phyloP scores from a whole-genome alignment of 768 basidiomycete species.

The Podaxis sp. region DNA sequence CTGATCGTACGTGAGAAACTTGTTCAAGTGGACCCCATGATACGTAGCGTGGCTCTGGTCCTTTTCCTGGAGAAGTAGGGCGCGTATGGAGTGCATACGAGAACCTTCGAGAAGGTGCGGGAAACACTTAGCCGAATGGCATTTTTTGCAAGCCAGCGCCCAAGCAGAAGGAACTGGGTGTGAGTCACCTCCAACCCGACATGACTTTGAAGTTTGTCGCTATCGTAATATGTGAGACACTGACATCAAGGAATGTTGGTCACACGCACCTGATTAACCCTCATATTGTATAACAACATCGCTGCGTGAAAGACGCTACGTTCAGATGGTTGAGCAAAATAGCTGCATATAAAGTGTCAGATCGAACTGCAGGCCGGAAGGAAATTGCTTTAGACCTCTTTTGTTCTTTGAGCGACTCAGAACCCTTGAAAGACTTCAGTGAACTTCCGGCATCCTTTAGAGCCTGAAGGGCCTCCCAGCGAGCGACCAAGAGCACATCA shows the following conservation, averaged over 20 bases:
- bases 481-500: conserved; percentile 10
- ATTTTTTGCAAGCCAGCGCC: conserved; percentile 38
- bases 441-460: conserved; percentile 8
- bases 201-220: conserved; percentile 1
- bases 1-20: conserved; percentile 19
- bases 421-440: conserved; percentile 2
- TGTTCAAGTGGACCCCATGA: conserved; percentile 26
- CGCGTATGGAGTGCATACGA: conserved; percentile 40
- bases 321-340: neutral
- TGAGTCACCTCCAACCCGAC: neutral
- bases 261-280: neutral
- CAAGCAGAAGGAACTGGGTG: conserved; percentile 16
- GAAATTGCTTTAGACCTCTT: neutral
- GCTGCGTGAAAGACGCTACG: conserved; percentile 11
- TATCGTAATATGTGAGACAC: neutral
- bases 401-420: conserved; percentile 1
- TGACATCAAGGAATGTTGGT: neutral
- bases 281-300: neutral
- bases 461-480: conserved; percentile 16
- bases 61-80: conserved; percentile 27
- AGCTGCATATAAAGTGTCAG: neutral
- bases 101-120: conserved; percentile 31
- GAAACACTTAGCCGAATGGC: conserved; percentile 40
- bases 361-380: neutral
- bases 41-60: conserved; percentile 29